Evolutionary conservation across 495 filamentous ascomycete species (phyloP).

Genomic region (Peziza echinospora): DNA sequence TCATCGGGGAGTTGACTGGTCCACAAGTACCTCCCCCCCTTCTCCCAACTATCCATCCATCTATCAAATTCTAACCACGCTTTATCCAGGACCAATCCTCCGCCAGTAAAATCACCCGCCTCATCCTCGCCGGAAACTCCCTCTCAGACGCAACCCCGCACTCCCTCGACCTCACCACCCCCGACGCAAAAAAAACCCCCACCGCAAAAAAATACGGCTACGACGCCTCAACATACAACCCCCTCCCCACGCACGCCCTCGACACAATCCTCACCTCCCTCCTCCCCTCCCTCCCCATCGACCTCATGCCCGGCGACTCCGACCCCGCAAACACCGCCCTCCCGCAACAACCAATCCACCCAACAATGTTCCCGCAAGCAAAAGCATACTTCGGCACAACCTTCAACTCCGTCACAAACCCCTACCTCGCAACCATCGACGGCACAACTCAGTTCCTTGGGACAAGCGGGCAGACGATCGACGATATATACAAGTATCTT

Average conservation of each 20-base stretch:
- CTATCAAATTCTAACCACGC: background rate
- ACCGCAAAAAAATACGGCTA: constrained; percentile 73
- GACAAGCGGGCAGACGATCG: constrained; percentile 74
- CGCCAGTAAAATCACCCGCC: constrained; percentile 48
- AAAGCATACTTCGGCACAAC: constrained; percentile 41
- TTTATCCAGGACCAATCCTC: constrained; percentile 32
- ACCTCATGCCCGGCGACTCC: constrained; percentile 48
- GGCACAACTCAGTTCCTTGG: constrained; percentile 71
- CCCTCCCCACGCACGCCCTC: constrained; percentile 56
- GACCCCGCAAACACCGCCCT: constrained; percentile 66
- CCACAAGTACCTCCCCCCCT: constrained; percentile 21
- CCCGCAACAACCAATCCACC: constrained; percentile 65
- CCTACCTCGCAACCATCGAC: constrained; percentile 72
- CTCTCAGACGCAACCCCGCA: constrained; percentile 30
- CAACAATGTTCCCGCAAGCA: constrained; percentile 57
- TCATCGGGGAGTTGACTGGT: constrained; percentile 60
- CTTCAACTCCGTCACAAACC: constrained; percentile 79
- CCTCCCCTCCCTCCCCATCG: constrained; percentile 60
- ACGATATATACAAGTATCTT: constrained; percentile 84
- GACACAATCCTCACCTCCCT: constrained; percentile 65
- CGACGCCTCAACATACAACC: constrained; percentile 68
- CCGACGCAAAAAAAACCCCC: constrained; percentile 18
- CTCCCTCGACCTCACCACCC: constrained; percentile 13
- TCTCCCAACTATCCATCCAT: background rate
- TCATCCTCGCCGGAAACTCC: constrained; percentile 85